Conservation (phyloP, 2,329 filamentous ascomycete genomes). For the Aspergillus quadricinctus region DNA sequence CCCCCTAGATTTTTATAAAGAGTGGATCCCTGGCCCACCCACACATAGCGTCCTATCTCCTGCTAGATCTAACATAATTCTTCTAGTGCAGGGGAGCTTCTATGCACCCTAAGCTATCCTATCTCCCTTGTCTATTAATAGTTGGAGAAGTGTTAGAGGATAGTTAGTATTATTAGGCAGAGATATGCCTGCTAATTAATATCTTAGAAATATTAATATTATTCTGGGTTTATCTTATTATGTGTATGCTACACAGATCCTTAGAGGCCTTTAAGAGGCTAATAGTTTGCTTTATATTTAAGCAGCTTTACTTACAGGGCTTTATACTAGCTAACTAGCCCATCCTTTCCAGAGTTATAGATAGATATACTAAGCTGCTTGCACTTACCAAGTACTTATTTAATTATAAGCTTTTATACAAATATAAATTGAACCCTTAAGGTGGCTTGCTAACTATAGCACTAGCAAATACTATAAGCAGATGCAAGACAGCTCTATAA, state of each 20-base stretch:
- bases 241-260: constrained; percentile 76
- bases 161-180: constrained; percentile 8
- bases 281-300: constrained; percentile 81
- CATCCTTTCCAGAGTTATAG: constrained; percentile 80
- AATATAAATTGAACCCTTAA: neutral
- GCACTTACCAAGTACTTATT: constrained; percentile 66
- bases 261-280: constrained; percentile 76
- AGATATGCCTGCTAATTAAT: constrained; percentile 17
- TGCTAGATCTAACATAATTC: constrained; percentile 20
- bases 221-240: constrained; percentile 90
- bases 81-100: constrained; percentile 16
- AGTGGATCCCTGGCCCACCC: constrained; percentile 24
- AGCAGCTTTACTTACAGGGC: constrained; percentile 73
- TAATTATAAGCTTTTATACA: constrained; percentile 52
- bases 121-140: constrained; percentile 12
- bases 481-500: constrained; percentile 25
- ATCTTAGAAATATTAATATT: constrained; percentile 67
- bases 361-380: constrained; percentile 60
- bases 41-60: constrained; percentile 23
- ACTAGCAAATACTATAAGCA: constrained; percentile 31
- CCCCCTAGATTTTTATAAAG: constrained; percentile 22
- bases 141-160: constrained; percentile 13
- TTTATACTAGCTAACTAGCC: constrained; percentile 86
- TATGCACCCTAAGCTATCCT: constrained; percentile 18
- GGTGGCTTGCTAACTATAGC: constrained; percentile 3